phyloP scores from a whole-genome alignment of 176 grass and related monocot genomes.

The Ensete ventricosum region DNA sequence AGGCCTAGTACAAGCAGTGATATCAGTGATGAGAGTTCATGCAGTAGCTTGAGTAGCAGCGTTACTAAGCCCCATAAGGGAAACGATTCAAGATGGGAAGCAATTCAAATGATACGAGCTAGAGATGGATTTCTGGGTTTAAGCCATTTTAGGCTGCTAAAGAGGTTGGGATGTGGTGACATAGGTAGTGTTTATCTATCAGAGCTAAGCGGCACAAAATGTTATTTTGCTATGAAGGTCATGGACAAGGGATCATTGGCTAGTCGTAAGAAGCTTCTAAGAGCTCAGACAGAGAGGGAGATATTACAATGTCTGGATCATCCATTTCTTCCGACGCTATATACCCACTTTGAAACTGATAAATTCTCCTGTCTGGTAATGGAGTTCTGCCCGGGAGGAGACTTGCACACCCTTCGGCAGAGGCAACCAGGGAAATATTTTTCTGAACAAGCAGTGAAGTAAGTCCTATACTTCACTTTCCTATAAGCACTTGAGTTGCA shows the following conservation, averaged over 20 bases:
- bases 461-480: constrained; percentile 24
- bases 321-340: constrained; percentile 54
- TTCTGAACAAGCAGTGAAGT: constrained; percentile 58
- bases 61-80: constrained; percentile 44
- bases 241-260: constrained; percentile 57
- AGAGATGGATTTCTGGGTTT: constrained; percentile 36
- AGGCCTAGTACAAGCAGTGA: constrained; percentile 45
- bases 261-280: constrained; percentile 47
- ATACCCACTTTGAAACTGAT: constrained; percentile 52
- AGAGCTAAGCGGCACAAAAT: constrained; percentile 34
- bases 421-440: constrained; percentile 54
- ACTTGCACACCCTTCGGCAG: constrained; percentile 50
- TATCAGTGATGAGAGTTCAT: constrained; percentile 48
- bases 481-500: not conserved
- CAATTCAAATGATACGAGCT: constrained; percentile 29
- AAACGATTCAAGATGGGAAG: constrained; percentile 44
- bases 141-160: constrained; percentile 48
- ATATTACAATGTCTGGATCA: constrained; percentile 55
- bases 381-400: constrained; percentile 60
- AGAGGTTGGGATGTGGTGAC: constrained; percentile 43
- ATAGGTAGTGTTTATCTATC: constrained; percentile 55
- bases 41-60: constrained; percentile 43
- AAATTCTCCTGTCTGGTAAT: constrained; percentile 62
- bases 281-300: constrained; percentile 58
- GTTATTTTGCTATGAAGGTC: constrained; percentile 52